phyloP scores from a whole-genome alignment of 257 asterid genomes.

The Schizonepeta tenuifolia region DNA sequence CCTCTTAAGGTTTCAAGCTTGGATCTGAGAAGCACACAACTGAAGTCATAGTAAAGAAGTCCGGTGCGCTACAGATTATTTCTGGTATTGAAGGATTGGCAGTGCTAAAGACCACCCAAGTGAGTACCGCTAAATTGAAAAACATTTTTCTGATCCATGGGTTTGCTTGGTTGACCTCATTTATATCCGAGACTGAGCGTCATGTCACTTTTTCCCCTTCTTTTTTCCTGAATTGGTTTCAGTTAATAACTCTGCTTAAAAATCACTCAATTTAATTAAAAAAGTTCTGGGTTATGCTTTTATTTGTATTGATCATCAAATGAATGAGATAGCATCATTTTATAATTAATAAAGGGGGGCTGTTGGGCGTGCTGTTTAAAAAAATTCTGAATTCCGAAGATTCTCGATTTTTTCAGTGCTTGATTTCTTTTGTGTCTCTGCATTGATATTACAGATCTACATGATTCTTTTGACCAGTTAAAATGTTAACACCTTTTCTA shows the following conservation, averaged over 20 bases:
- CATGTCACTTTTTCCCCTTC: not conserved
- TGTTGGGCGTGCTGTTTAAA: not conserved
- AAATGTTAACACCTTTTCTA: not conserved
- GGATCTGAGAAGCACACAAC: slow-evolving; percentile 93
- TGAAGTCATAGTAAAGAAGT: slow-evolving; percentile 69
- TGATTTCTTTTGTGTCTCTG: not conserved
- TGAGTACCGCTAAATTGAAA: slow-evolving; percentile 37
- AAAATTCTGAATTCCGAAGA: not conserved
- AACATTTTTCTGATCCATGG: slow-evolving; percentile 21
- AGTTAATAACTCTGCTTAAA: not conserved
- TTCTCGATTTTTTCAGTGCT: not conserved
- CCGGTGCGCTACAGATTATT: slow-evolving; percentile 65
- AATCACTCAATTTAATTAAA: not conserved
- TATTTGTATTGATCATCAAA: not conserved
- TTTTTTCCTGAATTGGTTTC: not conserved
- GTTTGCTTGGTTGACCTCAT: slow-evolving; percentile 14
- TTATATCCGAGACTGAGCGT: not conserved
- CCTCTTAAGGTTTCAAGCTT: slow-evolving; percentile 75
- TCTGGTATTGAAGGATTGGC: slow-evolving; percentile 88
- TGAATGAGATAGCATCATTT: not conserved
- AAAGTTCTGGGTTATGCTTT: not conserved
- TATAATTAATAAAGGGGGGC: not conserved
- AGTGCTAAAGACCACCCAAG: slow-evolving; percentile 92
- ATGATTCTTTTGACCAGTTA: not conserved
- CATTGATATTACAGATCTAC: not conserved